Conservation (phyloP, 2,329 filamentous ascomycete species). For the Xylaria sp. region DNA sequence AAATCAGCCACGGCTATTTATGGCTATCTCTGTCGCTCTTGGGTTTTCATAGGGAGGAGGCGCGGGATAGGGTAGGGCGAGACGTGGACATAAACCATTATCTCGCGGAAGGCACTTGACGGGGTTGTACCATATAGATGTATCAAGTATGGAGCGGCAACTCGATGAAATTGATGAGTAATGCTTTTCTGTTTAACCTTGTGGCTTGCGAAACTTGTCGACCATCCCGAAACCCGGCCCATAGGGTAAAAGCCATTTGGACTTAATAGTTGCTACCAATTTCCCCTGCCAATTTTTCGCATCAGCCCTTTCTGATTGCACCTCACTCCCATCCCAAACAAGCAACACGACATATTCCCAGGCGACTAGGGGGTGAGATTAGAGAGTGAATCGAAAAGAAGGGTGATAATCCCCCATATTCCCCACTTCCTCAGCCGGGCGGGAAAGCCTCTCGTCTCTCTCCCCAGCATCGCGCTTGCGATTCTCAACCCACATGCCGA, state of each 20-base stretch:
- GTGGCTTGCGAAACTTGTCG: too few relatives aligned
- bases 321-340: too few relatives aligned
- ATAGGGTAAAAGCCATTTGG: too few relatives aligned
- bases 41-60: not conserved
- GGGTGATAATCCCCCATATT: conserved; percentile 60
- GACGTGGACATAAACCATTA: conserved; percentile 3
- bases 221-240: too few relatives aligned
- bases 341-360: too few relatives aligned
- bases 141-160: conserved; percentile 14
- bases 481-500: conserved; percentile 52
- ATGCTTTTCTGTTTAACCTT: conserved; percentile 12
- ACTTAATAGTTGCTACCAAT: too few relatives aligned
- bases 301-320: too few relatives aligned
- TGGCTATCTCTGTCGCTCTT: not conserved
- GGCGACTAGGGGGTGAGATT: too few relatives aligned
- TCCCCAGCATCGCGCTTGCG: conserved; percentile 52
- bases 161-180: conserved; percentile 12
- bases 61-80: not conserved
- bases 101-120: not conserved
- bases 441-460: conserved; percentile 49
- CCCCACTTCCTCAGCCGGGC: conserved; percentile 46
- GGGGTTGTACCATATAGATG: conserved; percentile 23
- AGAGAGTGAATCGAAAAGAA: conserved; percentile 49
- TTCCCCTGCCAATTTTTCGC: too few relatives aligned
- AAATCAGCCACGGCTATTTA: not conserved